Conservation (phyloP, 305 asterid genomes). For the Solanum hybrid region DNA sequence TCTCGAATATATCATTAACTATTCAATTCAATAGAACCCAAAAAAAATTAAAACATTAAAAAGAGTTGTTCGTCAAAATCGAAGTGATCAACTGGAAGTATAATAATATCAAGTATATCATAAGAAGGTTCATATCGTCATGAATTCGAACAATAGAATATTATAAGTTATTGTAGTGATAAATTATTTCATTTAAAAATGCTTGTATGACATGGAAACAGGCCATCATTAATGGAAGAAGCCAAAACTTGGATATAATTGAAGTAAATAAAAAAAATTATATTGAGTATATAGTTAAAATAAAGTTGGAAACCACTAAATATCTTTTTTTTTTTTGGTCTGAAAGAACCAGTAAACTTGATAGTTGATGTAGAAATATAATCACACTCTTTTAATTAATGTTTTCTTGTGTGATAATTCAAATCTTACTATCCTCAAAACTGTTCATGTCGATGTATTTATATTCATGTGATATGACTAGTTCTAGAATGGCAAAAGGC, state of each 20-base stretch:
- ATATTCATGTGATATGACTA: not conserved
- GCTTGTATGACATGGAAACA: not conserved
- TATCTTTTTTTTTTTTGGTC: not conserved
- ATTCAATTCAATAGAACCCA: not conserved
- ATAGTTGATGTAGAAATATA: not conserved
- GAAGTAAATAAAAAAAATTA: not conserved
- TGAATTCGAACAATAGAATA: not conserved
- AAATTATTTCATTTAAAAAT: not conserved
- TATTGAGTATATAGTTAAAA: not conserved
- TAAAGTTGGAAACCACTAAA: not conserved
- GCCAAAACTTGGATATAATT: not conserved
- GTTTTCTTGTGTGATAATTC: not conserved
- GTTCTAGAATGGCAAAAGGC: not conserved
- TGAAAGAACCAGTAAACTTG: not conserved
- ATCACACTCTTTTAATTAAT: not conserved
- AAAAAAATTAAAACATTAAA: no score
- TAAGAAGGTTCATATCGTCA: not conserved
- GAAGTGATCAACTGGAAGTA: not conserved
- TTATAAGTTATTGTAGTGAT: not conserved
- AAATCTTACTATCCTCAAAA: not conserved
- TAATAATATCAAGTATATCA: not conserved
- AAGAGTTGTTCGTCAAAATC: not conserved
- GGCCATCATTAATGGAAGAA: not conserved
- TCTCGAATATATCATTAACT: not conserved
- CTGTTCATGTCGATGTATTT: not conserved